Base-by-base conservation (phyloP, 2,329 filamentous ascomycete species). In the Penicillium sumatraense region DNA sequence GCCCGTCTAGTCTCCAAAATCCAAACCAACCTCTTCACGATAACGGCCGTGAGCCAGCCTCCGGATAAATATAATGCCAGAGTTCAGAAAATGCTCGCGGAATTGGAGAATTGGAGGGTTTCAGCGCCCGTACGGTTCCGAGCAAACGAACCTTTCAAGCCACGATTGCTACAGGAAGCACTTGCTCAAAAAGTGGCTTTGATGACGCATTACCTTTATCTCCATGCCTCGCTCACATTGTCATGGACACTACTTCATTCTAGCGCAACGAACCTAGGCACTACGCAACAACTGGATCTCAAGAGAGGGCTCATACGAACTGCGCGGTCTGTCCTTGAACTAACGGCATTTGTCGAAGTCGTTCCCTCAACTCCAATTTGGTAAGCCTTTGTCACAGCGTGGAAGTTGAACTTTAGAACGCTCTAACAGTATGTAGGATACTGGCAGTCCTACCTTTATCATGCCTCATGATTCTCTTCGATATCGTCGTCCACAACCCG, bases 391-490 rank as follows among this genome's bases (percentile, higher is more conserved):
- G 8, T 21, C 11, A 40, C 5, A 20, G 3, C 10, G 11, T 23
- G 3, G 6, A 21, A 40, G 9, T 13, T 8, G 8, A 10, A 13
- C n/a, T n/a, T n/a, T n/a, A n/a, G n/a, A n/a, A n/a, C n/a, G n/a
- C n/a, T n/a, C 18, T 40, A 5, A 40, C 9, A 13, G 5, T 40
- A 21, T 40, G 49, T 5, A 55, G 57, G 40, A 42, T 42, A 13
- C 1, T 73, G 16, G 46, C 66, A 1, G 68, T 71, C 11, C 66
- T 77, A 2, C 76, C 76, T 0, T 53, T 78, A 7, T 66, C 69
- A 0, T 72, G 73, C 0, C 59, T 77, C 0, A 76, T 79, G 24
- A 71, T 78, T 8, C 59, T 79, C 1, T 79, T 79, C 45, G 76
- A 79, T 49, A 66, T 76, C 11, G 70, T 78, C 1, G 62, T 78